A percentile compares a stretch with the other conserved stretches of the same genome.
phyloP scores from a whole-genome alignment of 257 asterid species.

The Paulownia fortunei region DNA sequence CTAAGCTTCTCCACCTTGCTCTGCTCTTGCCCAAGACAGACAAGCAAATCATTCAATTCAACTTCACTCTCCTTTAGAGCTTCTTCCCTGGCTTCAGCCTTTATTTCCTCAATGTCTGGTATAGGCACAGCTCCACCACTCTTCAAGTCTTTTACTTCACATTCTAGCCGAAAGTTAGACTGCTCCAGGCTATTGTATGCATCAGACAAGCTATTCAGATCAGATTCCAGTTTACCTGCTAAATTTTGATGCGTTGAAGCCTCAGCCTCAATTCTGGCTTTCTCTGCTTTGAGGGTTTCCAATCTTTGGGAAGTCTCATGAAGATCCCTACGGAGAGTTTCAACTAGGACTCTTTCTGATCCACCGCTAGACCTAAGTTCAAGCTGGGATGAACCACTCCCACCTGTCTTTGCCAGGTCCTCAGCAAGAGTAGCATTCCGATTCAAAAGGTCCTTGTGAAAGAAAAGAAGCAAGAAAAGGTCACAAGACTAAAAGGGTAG shows the following conservation, averaged over 20 bases:
- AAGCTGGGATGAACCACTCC: slow-evolving; percentile 51
- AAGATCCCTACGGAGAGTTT: slow-evolving; percentile 73
- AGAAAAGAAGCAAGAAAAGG: background rate
- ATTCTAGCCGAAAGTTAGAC: slow-evolving; percentile 76
- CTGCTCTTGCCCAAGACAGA: slow-evolving; percentile 98
- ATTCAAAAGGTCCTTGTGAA: slow-evolving; percentile 73
- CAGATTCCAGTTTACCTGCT: slow-evolving; percentile 78
- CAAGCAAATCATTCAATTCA: slow-evolving; percentile 82
- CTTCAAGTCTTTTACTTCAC: slow-evolving; percentile 63
- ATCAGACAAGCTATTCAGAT: slow-evolving; percentile 84
- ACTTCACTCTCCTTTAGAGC: slow-evolving; percentile 89
- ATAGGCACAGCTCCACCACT: slow-evolving; percentile 57
- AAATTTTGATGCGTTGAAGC: slow-evolving; percentile 53
- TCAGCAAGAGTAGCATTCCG: slow-evolving; percentile 85
- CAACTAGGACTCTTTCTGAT: slow-evolving; percentile 73
- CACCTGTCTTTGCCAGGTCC: slow-evolving; percentile 76
- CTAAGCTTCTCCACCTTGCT: slow-evolving; percentile 90
- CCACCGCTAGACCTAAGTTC: slow-evolving; percentile 59
- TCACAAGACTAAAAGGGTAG: slow-evolving; percentile 8
- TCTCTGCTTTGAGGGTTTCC: slow-evolving; percentile 77
- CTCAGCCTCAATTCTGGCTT: slow-evolving; percentile 63
- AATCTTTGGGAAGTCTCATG: slow-evolving; percentile 65
- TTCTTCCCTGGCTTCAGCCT: slow-evolving; percentile 85
- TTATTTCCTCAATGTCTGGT: slow-evolving; percentile 65
- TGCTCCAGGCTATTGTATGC: slow-evolving; percentile 96